Percentiles rank a stretch among this genome's conserved stretches.
Evolutionary conservation across 306 rosid species (phyloP).

Genomic region (Oemleria cerasiformis): DNA sequence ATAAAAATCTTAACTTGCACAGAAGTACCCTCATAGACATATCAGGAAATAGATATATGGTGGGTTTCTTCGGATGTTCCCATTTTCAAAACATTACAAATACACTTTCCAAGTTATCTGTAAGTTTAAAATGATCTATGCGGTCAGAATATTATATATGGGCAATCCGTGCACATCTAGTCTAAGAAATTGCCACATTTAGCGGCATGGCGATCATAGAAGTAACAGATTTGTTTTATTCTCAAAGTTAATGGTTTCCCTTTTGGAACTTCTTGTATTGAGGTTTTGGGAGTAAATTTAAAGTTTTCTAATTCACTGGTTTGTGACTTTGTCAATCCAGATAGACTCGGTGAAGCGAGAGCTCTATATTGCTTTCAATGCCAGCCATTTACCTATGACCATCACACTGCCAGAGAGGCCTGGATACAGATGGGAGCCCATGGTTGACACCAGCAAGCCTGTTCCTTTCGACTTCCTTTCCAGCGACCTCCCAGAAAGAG

Average conservation of each 20-base stretch:
- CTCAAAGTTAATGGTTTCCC: not conserved
- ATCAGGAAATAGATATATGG: not conserved
- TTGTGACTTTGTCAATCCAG: slow-evolving; percentile 38
- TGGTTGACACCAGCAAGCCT: slow-evolving; percentile 80
- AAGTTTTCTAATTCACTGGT: not conserved
- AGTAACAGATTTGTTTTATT: not conserved
- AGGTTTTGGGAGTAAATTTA: not conserved
- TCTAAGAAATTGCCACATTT: not conserved
- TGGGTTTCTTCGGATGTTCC: not conserved
- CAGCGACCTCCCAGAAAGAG: slow-evolving; percentile 61
- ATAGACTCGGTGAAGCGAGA: slow-evolving; percentile 77
- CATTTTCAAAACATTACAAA: not conserved
- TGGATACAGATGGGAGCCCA: slow-evolving; percentile 83
- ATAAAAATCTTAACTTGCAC: not conserved
- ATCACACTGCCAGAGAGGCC: slow-evolving; percentile 73
- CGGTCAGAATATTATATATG: no score
- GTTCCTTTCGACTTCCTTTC: slow-evolving; percentile 81
- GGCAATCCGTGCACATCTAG: not conserved
- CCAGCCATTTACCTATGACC: slow-evolving; percentile 66
- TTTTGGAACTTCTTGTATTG: not conserved
- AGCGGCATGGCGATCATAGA: not conserved
- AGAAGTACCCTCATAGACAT: not conserved
- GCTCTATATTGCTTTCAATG: slow-evolving; percentile 78
- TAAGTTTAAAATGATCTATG: no score
- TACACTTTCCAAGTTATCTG: not conserved